phyloP scores from a whole-genome alignment of 2,329 filamentous ascomycete genomes.

The Verticillium tricorpus region DNA sequence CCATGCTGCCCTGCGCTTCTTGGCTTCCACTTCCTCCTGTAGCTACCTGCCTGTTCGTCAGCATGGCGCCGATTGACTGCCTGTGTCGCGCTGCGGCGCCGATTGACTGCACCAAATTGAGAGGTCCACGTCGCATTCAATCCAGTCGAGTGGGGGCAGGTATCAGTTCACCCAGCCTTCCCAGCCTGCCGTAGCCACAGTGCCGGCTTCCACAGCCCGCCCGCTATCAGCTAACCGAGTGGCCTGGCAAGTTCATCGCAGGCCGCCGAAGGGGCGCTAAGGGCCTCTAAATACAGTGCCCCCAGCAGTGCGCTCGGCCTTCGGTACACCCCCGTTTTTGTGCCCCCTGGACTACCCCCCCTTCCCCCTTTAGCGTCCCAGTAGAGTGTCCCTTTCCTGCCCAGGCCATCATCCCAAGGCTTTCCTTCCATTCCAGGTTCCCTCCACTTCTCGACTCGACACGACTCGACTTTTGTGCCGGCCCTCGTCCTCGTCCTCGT shows the following conservation, averaged over 20 bases:
- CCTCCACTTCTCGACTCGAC: background rate
- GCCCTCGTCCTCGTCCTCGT: background rate
- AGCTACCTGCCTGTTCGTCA: background rate
- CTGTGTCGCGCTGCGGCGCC: constrained; percentile 4
- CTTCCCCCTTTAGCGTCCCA: background rate
- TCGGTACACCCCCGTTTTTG: background rate
- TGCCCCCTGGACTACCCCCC: background rate
- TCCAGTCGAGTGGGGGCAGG: background rate
- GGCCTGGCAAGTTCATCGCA: background rate
- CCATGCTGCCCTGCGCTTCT: background rate
- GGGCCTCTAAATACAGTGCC: background rate
- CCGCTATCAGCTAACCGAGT: background rate
- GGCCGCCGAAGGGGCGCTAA: background rate
- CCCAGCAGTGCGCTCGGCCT: background rate
- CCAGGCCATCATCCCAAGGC: background rate
- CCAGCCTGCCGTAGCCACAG: background rate
- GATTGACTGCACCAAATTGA: background rate
- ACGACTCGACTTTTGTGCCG: background rate
- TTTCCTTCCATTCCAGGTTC: background rate
- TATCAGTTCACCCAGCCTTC: background rate
- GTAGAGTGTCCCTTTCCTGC: background rate
- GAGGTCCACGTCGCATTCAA: background rate
- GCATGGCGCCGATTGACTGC: background rate
- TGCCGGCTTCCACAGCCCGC: background rate
- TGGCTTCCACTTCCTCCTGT: background rate